Base-by-base conservation (phyloP, 352 stramenopile genomes). In the Pythium rhizo-oryzae region DNA sequence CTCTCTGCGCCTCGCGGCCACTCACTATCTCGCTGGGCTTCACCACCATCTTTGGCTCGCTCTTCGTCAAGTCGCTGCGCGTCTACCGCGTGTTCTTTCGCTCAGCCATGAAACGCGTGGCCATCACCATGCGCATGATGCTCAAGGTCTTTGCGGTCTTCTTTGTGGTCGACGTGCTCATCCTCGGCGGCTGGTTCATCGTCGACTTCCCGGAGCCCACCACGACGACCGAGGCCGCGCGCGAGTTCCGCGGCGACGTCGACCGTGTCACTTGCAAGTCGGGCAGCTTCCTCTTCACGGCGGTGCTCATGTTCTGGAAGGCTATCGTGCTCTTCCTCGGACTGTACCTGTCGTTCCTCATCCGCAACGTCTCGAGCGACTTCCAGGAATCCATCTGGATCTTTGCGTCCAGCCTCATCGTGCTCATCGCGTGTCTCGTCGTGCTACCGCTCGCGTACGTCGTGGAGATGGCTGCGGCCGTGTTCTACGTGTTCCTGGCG, bases 351-450 rank as follows among this genome's bases (percentile, higher is more conserved):
- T 69, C 53, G 44, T 69, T 69, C 39, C 54, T 69, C 18, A 60
- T 69, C 28, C 62, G 53, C 65, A 23, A 79, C 15, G 67, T 78
- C 8, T 78, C 72, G 50, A 44, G 44, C 4, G 77, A 85, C 47
- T 85, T 85, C 33, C 77, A 82, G 58, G 77, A 75, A 25, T 74
- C 75, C 15, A 63, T 76, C 16, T 80, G 71, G 71, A 82, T 82
- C 19, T 76, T 79, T 24, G 59, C 65, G 0, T 71, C 72, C 3
- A 47, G 52, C 4, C 6, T 71, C 7, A 44, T 78, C 0, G 69
- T 82, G 19, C 41, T 80, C 4, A 39, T 78, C 5, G 62, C 25
- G 2, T 59, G 62, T 24, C 15, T 82, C 2, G 44, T 82, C 13
- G 9, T 80, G 5, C 28, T 77, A 4, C 65, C 72, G 16, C 16